phyloP scores from a whole-genome alignment of 2,329 filamentous ascomycete species.

The Samsoniella hepiali region DNA sequence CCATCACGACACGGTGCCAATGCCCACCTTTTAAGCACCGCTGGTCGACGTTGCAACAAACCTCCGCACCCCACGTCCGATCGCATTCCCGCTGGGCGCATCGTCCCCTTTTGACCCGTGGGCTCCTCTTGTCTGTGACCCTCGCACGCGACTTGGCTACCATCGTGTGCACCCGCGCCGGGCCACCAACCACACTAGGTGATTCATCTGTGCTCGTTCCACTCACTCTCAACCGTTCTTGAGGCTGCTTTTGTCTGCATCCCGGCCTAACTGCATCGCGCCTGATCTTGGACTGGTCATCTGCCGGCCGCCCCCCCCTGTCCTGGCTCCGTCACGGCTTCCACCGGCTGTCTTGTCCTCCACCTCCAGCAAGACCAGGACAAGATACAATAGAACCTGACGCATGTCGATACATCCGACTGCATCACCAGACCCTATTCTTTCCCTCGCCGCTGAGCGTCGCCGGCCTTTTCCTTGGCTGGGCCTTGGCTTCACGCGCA shows the following conservation, averaged over 20 bases:
- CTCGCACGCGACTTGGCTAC: neutral
- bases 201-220: neutral
- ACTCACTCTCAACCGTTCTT: neutral
- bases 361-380: conserved; percentile 9
- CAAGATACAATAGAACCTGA: neutral
- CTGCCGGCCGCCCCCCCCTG: conserved; percentile 4
- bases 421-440: conserved; percentile 9
- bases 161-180: neutral
- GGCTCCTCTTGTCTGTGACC: neutral
- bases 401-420: conserved; percentile 7
- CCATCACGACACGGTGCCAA: conserved; percentile 32
- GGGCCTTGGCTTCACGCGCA: neutral
- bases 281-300: conserved; percentile 15
- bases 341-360: neutral
- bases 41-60: conserved; percentile 8
- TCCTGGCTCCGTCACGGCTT: conserved; percentile 7
- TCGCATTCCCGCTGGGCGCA: conserved; percentile 3
- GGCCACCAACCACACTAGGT: neutral
- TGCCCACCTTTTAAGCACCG: conserved; percentile 54
- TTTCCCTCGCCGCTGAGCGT: neutral
- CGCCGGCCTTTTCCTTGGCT: neutral
- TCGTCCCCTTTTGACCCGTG: neutral
- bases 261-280: conserved; percentile 1
- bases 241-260: neutral
- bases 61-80: conserved; percentile 12